Evolutionary conservation across 805 yeast species (phyloP), one percentile per base, ranked within the genome.

Genomic region (Ogataea nakhonphanomensis): DNA sequence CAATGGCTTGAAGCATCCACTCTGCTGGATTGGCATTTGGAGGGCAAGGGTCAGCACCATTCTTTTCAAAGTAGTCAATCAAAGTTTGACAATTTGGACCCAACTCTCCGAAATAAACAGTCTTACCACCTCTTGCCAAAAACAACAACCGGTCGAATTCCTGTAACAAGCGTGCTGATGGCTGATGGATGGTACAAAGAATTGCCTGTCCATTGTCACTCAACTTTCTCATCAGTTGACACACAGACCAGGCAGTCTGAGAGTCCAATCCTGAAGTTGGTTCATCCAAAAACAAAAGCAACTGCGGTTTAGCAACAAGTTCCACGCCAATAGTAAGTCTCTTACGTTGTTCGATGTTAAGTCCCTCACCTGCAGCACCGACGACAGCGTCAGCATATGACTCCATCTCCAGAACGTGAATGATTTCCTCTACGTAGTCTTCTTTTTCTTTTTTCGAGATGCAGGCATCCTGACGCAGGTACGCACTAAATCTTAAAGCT

Each of bases 1-100:
- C 87, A 50, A 81, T 81, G 48, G 78, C 83, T 46, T 82, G 84
- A 59, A 87, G 70, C 93, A 87, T 87, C 91, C 93, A 87, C 65
- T 85, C 95, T 10, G 88, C 89, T 12, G 90, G 90, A 49, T 83
- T 83, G 6, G 84, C 86, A 35, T 70, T 67, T 3, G 67, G 62
- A 11, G 88, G 87, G 64, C 89, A 83, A 39, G 69, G 68, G 20
- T 69, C 72, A 20, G 88, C 77, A 30, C 87, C 87, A 48, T 80
- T 58, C 7, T 56, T 57, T 56, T 82, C 87, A 50, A 82, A 81
- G 55, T 82, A 82, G 37, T 72, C 63, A 39, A 81, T 79, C 65
- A 82, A 67, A 6, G 75, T 70, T 14, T 33, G 25, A 37, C 55
- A 77, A 46, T 78, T 70, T 21, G 68, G 55, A 36, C 90, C 88